These are phyloP conservation scores for Spergularia marina DNA, from an alignment of 148 eudicot species.

Conservation along the genomic window DNA sequence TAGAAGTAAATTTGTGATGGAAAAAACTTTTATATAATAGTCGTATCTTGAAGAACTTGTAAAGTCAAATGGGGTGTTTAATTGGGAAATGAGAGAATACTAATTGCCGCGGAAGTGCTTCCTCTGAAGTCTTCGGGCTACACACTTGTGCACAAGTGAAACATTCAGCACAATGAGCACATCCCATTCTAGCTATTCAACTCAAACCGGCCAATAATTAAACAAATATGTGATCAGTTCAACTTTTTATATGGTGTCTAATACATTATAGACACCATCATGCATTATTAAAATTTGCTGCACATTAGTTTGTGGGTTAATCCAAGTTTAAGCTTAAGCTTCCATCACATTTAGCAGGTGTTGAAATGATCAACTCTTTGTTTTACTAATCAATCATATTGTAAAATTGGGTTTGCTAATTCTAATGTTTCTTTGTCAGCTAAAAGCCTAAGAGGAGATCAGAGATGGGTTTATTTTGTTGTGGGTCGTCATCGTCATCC, in stretches of 20 bases:
- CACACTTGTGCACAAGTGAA: too few relatives aligned
- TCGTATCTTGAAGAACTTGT: too few relatives aligned
- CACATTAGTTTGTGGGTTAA: neutral
- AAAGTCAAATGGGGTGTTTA: too few relatives aligned
- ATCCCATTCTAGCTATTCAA: neutral
- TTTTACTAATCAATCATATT: neutral
- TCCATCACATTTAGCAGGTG: neutral
- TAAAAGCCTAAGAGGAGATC: neutral
- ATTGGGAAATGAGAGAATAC: too few relatives aligned
- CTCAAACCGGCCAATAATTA: neutral
- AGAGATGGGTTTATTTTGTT: slow-evolving; percentile 12
- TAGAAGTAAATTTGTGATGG: too few relatives aligned
- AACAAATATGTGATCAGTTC: too few relatives aligned
- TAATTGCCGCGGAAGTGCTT: too few relatives aligned
- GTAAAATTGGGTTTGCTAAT: slow-evolving; percentile 3
- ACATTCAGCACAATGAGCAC: neutral
- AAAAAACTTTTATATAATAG: too few relatives aligned
- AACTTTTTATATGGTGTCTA: too few relatives aligned
- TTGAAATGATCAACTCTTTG: neutral
- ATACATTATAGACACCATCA: neutral
- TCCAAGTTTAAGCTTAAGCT: neutral
- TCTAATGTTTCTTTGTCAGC: neutral
- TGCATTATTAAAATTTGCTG: neutral
- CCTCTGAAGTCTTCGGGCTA: too few relatives aligned
- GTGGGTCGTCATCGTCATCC: slow-evolving; percentile 16